Percentiles rank a stretch among this genome's conserved stretches.
phyloP scores from a whole-genome alignment of 2,329 filamentous ascomycete genomes.

The Claviceps cyperi region DNA sequence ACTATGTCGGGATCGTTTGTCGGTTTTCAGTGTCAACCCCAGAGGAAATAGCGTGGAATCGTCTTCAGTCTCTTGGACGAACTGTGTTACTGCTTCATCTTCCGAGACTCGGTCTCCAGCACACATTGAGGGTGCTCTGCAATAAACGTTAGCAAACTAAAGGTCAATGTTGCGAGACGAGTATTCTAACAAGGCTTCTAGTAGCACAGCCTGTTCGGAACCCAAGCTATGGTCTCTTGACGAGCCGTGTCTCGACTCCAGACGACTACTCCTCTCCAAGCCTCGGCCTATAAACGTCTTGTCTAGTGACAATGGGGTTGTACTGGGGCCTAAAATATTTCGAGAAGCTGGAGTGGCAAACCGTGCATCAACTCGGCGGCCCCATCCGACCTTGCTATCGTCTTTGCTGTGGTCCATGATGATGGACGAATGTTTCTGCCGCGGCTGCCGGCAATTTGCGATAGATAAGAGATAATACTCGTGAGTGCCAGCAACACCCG shows the following conservation, averaged over 20 bases:
- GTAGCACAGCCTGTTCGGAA: not conserved
- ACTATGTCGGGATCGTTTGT: constrained; percentile 11
- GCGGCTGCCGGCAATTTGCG: constrained; percentile 5
- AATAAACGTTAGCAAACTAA: not conserved
- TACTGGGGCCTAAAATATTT: constrained; percentile 5
- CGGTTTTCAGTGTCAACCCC: constrained; percentile 29
- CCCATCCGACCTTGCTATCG: constrained; percentile 15
- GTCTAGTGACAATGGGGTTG: constrained; percentile 2
- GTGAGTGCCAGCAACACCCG: constrained; percentile 15
- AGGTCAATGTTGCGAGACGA: not conserved
- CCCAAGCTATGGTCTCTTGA: not conserved
- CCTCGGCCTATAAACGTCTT: constrained; percentile 4
- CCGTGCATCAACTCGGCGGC: constrained; percentile 12
- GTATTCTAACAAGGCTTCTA: not conserved
- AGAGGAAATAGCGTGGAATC: constrained; percentile 17
- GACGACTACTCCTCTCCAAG: constrained; percentile 3
- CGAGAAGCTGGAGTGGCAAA: constrained; percentile 14
- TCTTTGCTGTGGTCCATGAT: constrained; percentile 10
- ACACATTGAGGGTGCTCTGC: not conserved
- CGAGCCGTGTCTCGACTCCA: constrained; percentile 2
- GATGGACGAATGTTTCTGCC: not conserved
- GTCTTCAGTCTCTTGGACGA: constrained; percentile 23
- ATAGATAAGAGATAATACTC: constrained; percentile 16
- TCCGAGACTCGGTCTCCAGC: not conserved
- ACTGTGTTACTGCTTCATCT: constrained; percentile 14